Evolutionary conservation across 208 protist genomes (phyloP), one percentile per base, ranked within the genome.

Genomic region (Acanthamoeba lenticulata): DNA sequence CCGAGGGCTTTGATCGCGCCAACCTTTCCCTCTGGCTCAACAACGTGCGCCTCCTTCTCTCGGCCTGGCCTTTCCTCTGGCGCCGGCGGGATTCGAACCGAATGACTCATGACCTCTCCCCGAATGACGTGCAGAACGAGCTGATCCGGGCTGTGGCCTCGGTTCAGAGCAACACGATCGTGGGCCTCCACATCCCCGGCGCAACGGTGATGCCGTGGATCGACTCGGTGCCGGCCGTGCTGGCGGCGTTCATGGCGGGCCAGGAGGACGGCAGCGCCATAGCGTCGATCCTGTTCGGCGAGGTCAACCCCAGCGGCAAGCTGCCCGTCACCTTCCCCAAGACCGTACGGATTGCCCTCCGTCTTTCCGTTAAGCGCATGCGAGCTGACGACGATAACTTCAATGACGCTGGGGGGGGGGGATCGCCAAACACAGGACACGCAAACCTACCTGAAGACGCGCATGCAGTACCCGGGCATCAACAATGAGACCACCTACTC

Each of bases 261-360:
- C 94, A 95, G 29, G 96, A 94, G 79, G 60, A 65, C 29, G 91
- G 91, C 11, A 55, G 45, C 42, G 94, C 96, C 83, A 92, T 97
- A n/a, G 96, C 95, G 27, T 60, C 81, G 21, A 85, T 97, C 42
- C 47, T 97, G 1, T 95, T 97, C 72, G 96, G 96, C 42, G 95
- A 97, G 21, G 88, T 96, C 38, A 97, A 97, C 60, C 96, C 96
- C 40, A 94, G 86, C 19, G 96, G 90, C 32, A 69, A 90, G 24
- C 90, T 97, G 1, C 95, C 96, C 52, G 36, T 97, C 42, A 97
- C 95, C 49, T 94, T 94, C 69, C 90, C 94, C 57, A 92, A 90
- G 44, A 94, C n/a, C 21, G 67, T 77, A 77, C 57, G 4, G 3
- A 4, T 5, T 5, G 11, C 21, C 3, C 38, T 17, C 81, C 49